Conservation (phyloP, 345 rosid species). For the Eutrema japonicum region DNA sequence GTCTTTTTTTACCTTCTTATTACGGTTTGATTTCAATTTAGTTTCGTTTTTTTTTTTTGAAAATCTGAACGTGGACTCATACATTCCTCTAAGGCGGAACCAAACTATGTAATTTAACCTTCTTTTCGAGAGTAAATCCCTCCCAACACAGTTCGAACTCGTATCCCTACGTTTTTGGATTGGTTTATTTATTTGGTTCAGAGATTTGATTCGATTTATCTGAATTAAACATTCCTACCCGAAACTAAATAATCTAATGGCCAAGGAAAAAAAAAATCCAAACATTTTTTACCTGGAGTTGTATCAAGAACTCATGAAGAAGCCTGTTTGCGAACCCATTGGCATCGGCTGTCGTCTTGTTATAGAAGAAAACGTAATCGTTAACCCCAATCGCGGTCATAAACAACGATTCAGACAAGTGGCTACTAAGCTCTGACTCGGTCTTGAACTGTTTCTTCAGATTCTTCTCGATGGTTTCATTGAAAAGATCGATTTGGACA, state of each 20-base stretch:
- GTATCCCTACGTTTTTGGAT: not conserved
- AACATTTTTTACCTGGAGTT: slow-evolving; percentile 25
- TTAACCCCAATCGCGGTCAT: slow-evolving; percentile 40
- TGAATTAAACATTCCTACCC: not conserved
- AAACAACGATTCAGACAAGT: slow-evolving; percentile 38
- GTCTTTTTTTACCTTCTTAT: too few species aligned
- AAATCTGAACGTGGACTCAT: too few species aligned
- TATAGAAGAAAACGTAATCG: slow-evolving; percentile 33
- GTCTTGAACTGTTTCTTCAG: slow-evolving; percentile 27
- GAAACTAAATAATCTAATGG: not conserved
- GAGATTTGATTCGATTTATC: not conserved
- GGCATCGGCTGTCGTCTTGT: not conserved
- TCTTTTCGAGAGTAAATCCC: too few species aligned
- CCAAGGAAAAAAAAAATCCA: not conserved
- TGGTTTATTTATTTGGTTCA: not conserved
- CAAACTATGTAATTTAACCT: too few species aligned
- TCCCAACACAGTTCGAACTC: too few species aligned
- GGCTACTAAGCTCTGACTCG: slow-evolving; percentile 23
- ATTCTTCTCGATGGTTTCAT: slow-evolving; percentile 27
- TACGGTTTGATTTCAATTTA: not conserved
- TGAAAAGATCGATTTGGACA: slow-evolving; percentile 39
- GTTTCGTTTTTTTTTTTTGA: not conserved
- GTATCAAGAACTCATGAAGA: slow-evolving; percentile 30
- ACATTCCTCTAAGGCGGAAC: too few species aligned
- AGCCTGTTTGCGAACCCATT: slow-evolving; percentile 30